Evolutionary conservation across 192 early-diverging fungal species (phyloP).

Genomic region (Dispira simplex): DNA sequence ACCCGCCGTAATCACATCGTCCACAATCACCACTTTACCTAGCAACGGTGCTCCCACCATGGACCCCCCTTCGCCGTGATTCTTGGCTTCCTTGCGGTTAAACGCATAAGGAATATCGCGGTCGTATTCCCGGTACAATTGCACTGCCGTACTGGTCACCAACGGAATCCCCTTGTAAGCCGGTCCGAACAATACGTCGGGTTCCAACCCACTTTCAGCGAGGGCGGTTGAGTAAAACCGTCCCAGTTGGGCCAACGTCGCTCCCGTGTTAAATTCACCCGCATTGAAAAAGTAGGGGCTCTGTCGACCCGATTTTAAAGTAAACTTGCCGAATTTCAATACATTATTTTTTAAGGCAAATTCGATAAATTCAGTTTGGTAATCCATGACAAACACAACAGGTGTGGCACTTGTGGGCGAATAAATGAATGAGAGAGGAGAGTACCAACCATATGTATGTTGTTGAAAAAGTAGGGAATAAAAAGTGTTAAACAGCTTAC

Average conservation of each 20-base stretch:
- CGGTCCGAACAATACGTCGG: conserved; percentile 90
- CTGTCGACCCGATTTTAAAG: conserved; percentile 85
- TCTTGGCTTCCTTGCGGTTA: conserved; percentile 98
- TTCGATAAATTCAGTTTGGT: conserved; percentile 88
- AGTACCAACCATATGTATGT: no score
- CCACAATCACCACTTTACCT: conserved; percentile 61
- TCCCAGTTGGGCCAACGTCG: conserved; percentile 66
- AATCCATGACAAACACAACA: conserved; percentile 32
- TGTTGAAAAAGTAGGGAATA: no score
- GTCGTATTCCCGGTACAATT: conserved; percentile 43
- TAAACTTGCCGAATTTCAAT: conserved; percentile 84
- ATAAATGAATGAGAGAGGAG: no score
- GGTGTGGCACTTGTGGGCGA: no score
- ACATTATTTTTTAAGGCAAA: conserved; percentile 78
- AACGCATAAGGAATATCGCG: conserved; percentile 72
- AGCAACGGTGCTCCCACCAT: conserved; percentile 86
- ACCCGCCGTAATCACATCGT: conserved; percentile 98
- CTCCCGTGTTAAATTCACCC: conserved; percentile 88
- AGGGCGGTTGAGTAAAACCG: conserved; percentile 83
- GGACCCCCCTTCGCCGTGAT: conserved; percentile 95
- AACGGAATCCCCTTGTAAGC: conserved; percentile 99
- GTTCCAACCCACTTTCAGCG: conserved; percentile 42
- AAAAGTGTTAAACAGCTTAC: no score
- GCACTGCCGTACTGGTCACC: conserved; percentile 64
- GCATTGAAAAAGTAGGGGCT: conserved; percentile 99